These are phyloP conservation scores for Phaeolepiota aurea DNA, from an alignment of 768 basidiomycete genomes.

Conservation along the genomic window DNA sequence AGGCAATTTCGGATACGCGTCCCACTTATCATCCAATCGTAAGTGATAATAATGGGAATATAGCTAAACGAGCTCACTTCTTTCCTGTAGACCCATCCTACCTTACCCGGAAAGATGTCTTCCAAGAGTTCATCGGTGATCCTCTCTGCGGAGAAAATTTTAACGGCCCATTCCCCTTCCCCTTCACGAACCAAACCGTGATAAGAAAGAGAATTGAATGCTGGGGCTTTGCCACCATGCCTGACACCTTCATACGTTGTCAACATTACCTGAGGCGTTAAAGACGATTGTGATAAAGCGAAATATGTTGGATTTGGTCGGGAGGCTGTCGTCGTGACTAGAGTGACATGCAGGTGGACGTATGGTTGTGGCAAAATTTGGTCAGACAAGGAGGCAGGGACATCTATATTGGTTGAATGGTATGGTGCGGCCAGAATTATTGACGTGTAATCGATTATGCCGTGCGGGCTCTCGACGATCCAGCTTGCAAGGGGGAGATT, in stretches of 20 bases:
- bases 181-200: slow-evolving; percentile 48
- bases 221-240: slow-evolving; percentile 50
- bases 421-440: slow-evolving; percentile 87
- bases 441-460: slow-evolving; percentile 50
- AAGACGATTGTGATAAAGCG: slow-evolving; percentile 32
- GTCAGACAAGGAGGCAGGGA: slow-evolving; percentile 38
- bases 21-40: slow-evolving; percentile 39
- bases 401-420: slow-evolving; percentile 52
- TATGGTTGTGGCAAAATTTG: slow-evolving; percentile 68
- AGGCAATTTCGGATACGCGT: slow-evolving; percentile 68
- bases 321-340: slow-evolving; percentile 70
- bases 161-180: slow-evolving; percentile 65
- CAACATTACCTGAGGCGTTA: slow-evolving; percentile 57
- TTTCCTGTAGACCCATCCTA: slow-evolving; percentile 80
- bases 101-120: slow-evolving; percentile 52
- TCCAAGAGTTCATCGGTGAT: slow-evolving; percentile 67
- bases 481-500: slow-evolving; percentile 33
- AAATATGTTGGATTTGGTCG: slow-evolving; percentile 63
- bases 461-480: slow-evolving; percentile 41
- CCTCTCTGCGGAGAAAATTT: slow-evolving; percentile 71
- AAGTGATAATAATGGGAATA: slow-evolving; percentile 1
- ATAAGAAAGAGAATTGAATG: slow-evolving; percentile 86
- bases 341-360: slow-evolving; percentile 80
- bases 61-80: slow-evolving; percentile 35
- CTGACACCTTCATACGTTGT: slow-evolving; percentile 62